A percentile compares a stretch with the other conserved stretches of the same genome.
These are phyloP conservation scores for Pinus taeda DNA, from an alignment of 75 land plant species.

Conservation along the genomic window DNA sequence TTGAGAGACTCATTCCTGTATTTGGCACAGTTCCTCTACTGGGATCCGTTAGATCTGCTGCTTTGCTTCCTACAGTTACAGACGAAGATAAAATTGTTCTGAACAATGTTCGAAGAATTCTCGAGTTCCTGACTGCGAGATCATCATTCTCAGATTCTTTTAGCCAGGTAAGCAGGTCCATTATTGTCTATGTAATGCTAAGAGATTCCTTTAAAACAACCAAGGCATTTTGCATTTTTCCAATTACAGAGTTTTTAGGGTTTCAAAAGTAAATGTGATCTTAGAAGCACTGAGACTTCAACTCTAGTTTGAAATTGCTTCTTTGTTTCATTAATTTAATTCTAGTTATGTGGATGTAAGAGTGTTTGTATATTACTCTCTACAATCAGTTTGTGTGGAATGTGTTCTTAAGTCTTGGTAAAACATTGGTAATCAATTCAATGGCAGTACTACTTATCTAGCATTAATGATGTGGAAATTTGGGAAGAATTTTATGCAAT, in stretches of 20 bases:
- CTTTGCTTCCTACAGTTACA: constrained; percentile 72
- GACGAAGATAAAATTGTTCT: constrained; percentile 87
- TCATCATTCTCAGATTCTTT: constrained; percentile 28
- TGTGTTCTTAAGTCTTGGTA: neutral
- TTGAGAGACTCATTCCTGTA: constrained; percentile 64
- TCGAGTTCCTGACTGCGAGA: constrained; percentile 77
- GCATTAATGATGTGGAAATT: neutral
- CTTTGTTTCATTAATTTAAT: neutral
- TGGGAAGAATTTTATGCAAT: no score
- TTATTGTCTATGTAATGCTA: neutral
- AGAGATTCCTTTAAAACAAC: neutral
- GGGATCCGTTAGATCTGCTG: constrained; percentile 48
- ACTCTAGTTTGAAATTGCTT: neutral
- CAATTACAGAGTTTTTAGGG: neutral
- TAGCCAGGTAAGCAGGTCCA: constrained; percentile 4
- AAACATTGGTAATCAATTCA: neutral
- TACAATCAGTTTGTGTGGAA: neutral
- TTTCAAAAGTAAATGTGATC: neutral
- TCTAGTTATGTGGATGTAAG: neutral
- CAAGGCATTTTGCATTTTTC: neutral
- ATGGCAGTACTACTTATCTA: neutral
- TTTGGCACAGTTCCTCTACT: constrained; percentile 62
- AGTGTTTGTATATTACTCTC: neutral
- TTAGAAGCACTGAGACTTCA: neutral
- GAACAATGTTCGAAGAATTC: constrained; percentile 76